Evolutionary conservation across 2,329 filamentous ascomycete genomes (phyloP).

Genomic region (Onygenales sp.): DNA sequence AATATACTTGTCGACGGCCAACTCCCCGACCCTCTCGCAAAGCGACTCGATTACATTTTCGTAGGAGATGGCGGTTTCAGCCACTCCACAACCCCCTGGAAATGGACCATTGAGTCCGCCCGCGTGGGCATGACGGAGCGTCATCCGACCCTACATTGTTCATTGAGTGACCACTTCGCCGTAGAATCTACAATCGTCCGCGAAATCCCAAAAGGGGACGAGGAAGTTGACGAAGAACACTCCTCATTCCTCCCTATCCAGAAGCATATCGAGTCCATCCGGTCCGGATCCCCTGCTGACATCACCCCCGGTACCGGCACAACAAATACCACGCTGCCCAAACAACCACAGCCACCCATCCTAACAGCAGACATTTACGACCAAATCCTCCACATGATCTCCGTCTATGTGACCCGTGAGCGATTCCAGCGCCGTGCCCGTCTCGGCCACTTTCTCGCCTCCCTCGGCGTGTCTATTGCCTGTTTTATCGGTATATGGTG

Average conservation of each 20-base stretch:
- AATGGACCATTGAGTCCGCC: slow-evolving; percentile 62
- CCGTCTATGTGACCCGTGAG: slow-evolving; percentile 62
- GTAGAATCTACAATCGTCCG: slow-evolving; percentile 67
- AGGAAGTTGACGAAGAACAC: slow-evolving; percentile 8
- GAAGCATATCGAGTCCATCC: slow-evolving; percentile 6
- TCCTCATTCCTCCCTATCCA: slow-evolving; percentile 12
- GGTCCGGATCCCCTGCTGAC: not conserved
- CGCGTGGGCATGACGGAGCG: slow-evolving; percentile 72
- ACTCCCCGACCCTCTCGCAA: slow-evolving; percentile 62
- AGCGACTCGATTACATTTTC: slow-evolving; percentile 92
- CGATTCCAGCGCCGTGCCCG: slow-evolving; percentile 62
- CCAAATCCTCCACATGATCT: slow-evolving; percentile 62
- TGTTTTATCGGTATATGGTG: slow-evolving; percentile 83
- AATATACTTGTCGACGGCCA: slow-evolving; percentile 57
- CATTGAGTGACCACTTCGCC: slow-evolving; percentile 89
- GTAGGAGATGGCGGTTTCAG: slow-evolving; percentile 47
- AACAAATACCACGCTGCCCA: not conserved
- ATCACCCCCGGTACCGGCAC: not conserved
- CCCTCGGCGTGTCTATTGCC: slow-evolving; percentile 58
- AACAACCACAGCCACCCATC: not conserved
- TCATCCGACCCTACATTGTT: slow-evolving; percentile 73
- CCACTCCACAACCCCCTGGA: slow-evolving; percentile 13
- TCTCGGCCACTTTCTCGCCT: slow-evolving; percentile 60
- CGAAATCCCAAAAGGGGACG: slow-evolving; percentile 17
- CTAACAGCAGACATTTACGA: slow-evolving; percentile 46